Percentiles rank a stretch among this genome's conserved stretches.
phyloP scores from a whole-genome alignment of 23 red algal genomes.

The Rhodosorus marinus region DNA sequence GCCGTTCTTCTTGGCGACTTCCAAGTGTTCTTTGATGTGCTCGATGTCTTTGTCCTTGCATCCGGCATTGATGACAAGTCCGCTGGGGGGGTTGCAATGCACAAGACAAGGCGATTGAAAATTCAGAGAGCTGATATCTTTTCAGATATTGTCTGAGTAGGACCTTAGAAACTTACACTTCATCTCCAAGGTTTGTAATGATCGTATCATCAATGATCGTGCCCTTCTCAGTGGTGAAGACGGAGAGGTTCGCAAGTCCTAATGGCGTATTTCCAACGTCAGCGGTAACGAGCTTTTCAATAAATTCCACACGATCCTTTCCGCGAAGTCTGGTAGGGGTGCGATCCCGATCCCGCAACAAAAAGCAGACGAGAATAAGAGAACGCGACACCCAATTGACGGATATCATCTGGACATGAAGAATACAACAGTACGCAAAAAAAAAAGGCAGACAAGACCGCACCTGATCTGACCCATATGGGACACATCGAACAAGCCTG shows the following conservation, averaged over 20 bases:
- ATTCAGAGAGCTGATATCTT: too few species aligned
- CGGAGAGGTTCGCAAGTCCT: conserved; percentile 36
- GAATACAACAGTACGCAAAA: too few species aligned
- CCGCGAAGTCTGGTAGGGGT: conserved; percentile 74
- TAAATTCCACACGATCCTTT: conserved; percentile 38
- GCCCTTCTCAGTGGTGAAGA: conserved; percentile 59
- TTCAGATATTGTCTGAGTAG: neutral
- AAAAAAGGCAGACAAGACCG: too few species aligned
- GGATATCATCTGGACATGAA: too few species aligned
- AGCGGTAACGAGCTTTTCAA: conserved; percentile 62
- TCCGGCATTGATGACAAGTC: conserved; percentile 90
- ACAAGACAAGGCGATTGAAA: too few species aligned
- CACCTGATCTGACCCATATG: conserved; percentile 97
- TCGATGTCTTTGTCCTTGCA: conserved; percentile 92
- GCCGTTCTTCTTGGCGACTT: conserved; percentile 8
- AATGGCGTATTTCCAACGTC: conserved; percentile 29
- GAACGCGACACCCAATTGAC: neutral
- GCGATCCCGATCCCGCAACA: neutral
- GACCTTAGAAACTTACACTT: neutral
- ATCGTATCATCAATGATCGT: conserved; percentile 97
- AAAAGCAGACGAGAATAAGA: neutral
- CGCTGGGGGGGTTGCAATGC: too few species aligned
- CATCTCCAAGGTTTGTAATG: conserved; percentile 63
- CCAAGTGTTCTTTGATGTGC: conserved; percentile 53
- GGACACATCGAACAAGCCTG: conserved; percentile 87